Evolutionary conservation across 2,329 filamentous ascomycete genomes (phyloP), one percentile per base, ranked within the genome.

Genomic region (Epichloe gansuensis): DNA sequence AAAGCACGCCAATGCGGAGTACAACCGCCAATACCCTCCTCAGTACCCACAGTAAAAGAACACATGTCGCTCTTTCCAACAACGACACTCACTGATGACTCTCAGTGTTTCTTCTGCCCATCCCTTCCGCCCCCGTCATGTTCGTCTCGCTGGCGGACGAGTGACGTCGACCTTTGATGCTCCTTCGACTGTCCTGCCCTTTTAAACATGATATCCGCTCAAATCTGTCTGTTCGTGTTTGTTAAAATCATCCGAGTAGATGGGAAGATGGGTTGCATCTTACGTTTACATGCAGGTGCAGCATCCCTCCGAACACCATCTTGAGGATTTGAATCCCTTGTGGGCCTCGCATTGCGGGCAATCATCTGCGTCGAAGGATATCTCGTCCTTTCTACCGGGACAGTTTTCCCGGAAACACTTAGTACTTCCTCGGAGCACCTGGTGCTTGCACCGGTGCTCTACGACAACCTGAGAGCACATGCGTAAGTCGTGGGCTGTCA

Each of bases 401-500:
- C 68, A 70, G 25, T 63, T 54, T 5, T 63, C 61, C 43, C 56
- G 54, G 50, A 64, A 69, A 58, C 68, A 70, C 55, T 61, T 60
- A 11, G 68, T 68, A 48, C 63, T 65, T 47, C 68, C 68, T 31
- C 68, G 60, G 41, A 60, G 57, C 44, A 68, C 62, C 43, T 59
- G 62, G 58, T 70, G 68, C 51, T 66, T 64, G 61, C 68, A 70
- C 52, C 60, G 59, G 53, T 70, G 66, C 52, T 69, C 62, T 56
- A 68, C 59, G 35, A 67, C 28, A 43, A 59, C 63, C 43, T 59
- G 62, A 46, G 60, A 62, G 53, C 68, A 70, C 68, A 70, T 70
- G 46, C 31, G 17, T 28, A 38, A 31, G 42, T 46, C 42, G 42
- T 35, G 34, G 13, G 48, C 15, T 4, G 48, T 31, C 5, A 44